These are phyloP conservation scores for Obelidium mucronatum DNA, from an alignment of 192 early-diverging fungal species.

Conservation along the genomic window DNA sequence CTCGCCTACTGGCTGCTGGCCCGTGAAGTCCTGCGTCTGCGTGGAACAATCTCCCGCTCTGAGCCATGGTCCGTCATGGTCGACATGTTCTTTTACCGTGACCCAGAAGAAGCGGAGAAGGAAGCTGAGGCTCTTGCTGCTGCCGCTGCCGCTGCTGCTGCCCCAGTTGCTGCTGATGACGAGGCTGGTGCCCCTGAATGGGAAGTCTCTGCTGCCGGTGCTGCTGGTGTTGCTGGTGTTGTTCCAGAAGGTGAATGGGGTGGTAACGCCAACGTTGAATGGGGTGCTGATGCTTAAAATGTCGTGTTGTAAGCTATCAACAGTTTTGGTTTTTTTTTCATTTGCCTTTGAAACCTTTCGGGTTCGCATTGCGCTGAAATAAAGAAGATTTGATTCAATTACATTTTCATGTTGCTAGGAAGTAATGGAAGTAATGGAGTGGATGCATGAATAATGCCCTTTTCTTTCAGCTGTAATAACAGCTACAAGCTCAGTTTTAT, in stretches of 20 bases:
- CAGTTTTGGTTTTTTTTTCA: no score
- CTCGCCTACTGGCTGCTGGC: conserved; percentile 97
- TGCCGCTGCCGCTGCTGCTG: conserved; percentile 28
- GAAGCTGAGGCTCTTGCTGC: conserved; percentile 70
- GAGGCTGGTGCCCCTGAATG: conserved; percentile 36
- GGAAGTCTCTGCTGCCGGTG: conserved; percentile 34
- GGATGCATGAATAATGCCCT: no score
- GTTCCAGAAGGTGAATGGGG: conserved; percentile 38
- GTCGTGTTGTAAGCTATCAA: no score
- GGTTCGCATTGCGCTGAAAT: no score
- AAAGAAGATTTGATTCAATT: no score
- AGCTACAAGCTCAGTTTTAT: no score
- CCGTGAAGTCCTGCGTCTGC: conserved; percentile 98
- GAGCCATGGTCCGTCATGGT: conserved; percentile 96
- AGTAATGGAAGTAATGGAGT: no score
- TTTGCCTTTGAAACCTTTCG: no score
- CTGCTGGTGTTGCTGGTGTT: conserved; percentile 28
- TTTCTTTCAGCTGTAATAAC: no score
- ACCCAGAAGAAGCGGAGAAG: conserved; percentile 97
- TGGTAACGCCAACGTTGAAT: conserved; percentile 38
- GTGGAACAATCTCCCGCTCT: conserved; percentile 87
- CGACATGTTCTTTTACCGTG: conserved; percentile 99
- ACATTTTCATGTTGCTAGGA: no score
- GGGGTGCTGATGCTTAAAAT: conserved; percentile 33
- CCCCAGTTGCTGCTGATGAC: conserved; percentile 15